Evolutionary conservation across 2,329 filamentous ascomycete species (phyloP).

Genomic region (Boeremia exigua): DNA sequence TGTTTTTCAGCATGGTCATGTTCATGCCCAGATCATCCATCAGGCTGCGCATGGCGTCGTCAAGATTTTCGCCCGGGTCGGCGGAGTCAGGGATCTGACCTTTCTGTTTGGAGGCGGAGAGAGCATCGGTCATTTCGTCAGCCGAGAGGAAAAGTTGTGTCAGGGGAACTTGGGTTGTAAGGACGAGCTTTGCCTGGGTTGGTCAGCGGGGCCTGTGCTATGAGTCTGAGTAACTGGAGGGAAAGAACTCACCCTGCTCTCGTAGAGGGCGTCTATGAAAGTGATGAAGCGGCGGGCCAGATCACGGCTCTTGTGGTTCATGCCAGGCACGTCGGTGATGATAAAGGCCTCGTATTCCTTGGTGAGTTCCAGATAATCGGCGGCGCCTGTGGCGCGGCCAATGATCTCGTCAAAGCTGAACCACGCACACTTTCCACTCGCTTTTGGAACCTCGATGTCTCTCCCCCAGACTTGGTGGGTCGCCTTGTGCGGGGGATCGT

Average conservation of each 20-base stretch:
- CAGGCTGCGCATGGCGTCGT: conserved; percentile 76
- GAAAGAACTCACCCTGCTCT: conserved; percentile 60
- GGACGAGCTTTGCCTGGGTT: conserved; percentile 83
- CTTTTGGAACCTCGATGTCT: conserved; percentile 83
- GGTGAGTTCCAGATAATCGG: conserved; percentile 93
- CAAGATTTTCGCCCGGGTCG: conserved; percentile 59
- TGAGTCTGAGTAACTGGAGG: background rate
- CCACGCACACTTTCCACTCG: conserved; percentile 85
- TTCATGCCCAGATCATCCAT: conserved; percentile 89
- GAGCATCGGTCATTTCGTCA: conserved; percentile 53
- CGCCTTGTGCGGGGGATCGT: conserved; percentile 76
- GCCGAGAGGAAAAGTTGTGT: conserved; percentile 83
- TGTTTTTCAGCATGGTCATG: conserved; percentile 83
- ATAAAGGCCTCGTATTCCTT: conserved; percentile 91
- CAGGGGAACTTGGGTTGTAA: conserved; percentile 87
- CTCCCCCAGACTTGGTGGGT: conserved; percentile 90
- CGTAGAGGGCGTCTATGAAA: conserved; percentile 96
- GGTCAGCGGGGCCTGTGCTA: background rate
- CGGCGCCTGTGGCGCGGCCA: conserved; percentile 84
- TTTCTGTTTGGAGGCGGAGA: conserved; percentile 49
- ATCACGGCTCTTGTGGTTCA: conserved; percentile 86
- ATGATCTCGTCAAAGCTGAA: conserved; percentile 95
- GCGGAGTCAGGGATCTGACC: conserved; percentile 48
- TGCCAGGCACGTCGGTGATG: conserved; percentile 87
- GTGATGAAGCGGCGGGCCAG: conserved; percentile 93